Evolutionary conservation across 176 grass and related monocot species (phyloP).

Genomic region (Carex kokanica): DNA sequence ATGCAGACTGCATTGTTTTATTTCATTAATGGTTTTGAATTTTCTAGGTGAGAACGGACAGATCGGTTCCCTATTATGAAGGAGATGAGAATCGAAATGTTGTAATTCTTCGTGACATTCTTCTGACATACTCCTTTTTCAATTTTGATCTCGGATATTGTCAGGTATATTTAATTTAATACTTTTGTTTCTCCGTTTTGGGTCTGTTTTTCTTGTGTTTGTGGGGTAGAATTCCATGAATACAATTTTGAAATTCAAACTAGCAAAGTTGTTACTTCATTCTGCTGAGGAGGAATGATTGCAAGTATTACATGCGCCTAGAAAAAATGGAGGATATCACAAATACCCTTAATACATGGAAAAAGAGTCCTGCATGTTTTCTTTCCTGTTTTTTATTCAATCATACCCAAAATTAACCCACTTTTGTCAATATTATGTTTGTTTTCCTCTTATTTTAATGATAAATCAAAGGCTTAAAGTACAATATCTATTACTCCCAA

Average conservation of each 20-base stretch:
- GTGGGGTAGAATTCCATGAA: neutral
- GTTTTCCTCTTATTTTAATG: neutral
- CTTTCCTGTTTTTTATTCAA: neutral
- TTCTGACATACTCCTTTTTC: slow-evolving; percentile 97
- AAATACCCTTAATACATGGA: neutral
- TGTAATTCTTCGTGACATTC: slow-evolving; percentile 77
- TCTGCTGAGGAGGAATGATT: neutral
- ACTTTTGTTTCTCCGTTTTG: neutral
- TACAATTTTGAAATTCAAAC: neutral
- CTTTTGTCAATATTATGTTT: neutral
- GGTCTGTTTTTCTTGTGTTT: neutral
- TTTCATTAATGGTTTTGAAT: slow-evolving; percentile 26
- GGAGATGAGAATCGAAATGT: slow-evolving; percentile 96
- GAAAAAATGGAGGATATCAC: neutral
- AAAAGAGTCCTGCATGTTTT: neutral
- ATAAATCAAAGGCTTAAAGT: neutral
- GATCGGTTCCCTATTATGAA: slow-evolving; percentile 87
- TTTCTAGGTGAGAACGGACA: slow-evolving; percentile 95
- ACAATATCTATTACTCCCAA: neutral
- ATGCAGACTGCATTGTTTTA: slow-evolving; percentile 31
- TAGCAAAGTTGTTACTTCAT: neutral
- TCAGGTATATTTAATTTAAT: slow-evolving; percentile 54
- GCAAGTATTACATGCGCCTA: neutral
- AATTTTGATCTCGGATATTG: slow-evolving; percentile 99
- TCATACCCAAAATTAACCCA: neutral